phyloP scores from a whole-genome alignment of 2,329 filamentous ascomycete genomes.

The Diaporthe sp. region DNA sequence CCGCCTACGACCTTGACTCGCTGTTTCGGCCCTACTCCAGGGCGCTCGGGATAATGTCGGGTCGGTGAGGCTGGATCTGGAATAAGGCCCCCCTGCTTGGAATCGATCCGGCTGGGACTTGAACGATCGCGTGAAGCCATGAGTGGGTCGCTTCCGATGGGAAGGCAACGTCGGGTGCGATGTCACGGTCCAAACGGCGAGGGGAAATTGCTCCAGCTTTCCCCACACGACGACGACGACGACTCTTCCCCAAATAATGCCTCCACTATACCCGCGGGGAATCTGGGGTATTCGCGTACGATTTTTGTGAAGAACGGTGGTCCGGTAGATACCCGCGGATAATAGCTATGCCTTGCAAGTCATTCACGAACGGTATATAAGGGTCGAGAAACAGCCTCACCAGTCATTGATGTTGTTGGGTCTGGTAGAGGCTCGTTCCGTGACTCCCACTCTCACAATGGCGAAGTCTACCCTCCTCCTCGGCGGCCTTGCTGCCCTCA shows the following conservation, averaged over 20 bases:
- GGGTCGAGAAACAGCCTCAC: neutral
- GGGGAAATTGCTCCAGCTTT: slow-evolving; percentile 5
- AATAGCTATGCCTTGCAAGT: neutral
- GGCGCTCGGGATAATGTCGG: slow-evolving; percentile 7
- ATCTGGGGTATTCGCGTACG: neutral
- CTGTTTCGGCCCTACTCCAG: slow-evolving; percentile 16
- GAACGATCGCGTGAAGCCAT: neutral
- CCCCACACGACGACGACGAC: slow-evolving; percentile 2
- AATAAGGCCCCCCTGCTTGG: neutral
- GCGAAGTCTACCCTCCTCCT: slow-evolving; percentile 22
- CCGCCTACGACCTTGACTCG: neutral
- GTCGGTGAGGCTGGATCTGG: slow-evolving; percentile 17
- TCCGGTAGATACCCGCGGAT: slow-evolving; percentile 3
- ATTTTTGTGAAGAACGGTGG: neutral
- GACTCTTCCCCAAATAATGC: slow-evolving; percentile 3
- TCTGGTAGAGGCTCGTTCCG: neutral
- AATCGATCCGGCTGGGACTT: neutral
- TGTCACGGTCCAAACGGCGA: slow-evolving; percentile 10
- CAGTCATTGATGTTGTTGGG: neutral
- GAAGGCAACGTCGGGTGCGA: neutral
- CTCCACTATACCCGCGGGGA: slow-evolving; percentile 24
- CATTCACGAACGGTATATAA: neutral
- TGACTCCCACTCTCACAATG: slow-evolving; percentile 3
- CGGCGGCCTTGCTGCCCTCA: neutral
- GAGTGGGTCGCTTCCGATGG: slow-evolving; percentile 20